phyloP scores from a whole-genome alignment of 345 rosid species.

The Camelina sativa region DNA sequence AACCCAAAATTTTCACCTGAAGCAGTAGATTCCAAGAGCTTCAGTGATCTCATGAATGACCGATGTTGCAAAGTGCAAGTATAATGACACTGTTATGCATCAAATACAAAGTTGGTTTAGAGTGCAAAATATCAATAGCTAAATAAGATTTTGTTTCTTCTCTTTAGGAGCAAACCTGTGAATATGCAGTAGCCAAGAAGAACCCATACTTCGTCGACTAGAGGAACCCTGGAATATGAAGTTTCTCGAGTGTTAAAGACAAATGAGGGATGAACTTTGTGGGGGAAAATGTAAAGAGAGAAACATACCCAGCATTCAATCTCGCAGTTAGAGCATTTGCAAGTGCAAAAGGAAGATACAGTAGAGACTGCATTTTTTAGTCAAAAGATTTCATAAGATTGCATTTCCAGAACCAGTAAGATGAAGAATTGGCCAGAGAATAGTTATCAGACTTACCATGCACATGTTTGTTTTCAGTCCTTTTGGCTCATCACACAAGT shows the following conservation, averaged over 20 bases:
- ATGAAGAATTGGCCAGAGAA: background rate
- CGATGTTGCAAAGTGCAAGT: slow-evolving; percentile 88
- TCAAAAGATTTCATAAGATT: background rate
- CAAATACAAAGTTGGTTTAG: slow-evolving; percentile 3
- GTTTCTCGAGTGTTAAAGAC: slow-evolving; percentile 10
- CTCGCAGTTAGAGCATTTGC: slow-evolving; percentile 93
- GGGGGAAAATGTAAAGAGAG: slow-evolving; percentile 5
- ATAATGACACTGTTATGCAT: slow-evolving; percentile 60
- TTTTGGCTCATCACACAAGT: slow-evolving; percentile 97
- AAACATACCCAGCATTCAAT: slow-evolving; percentile 89
- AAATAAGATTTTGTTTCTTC: background rate
- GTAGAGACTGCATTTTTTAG: slow-evolving; percentile 66
- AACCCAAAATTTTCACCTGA: slow-evolving; percentile 59
- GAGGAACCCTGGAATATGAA: slow-evolving; percentile 68
- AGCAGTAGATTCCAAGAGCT: slow-evolving; percentile 94
- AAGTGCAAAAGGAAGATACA: slow-evolving; percentile 92
- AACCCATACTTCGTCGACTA: slow-evolving; percentile 91
- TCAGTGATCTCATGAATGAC: slow-evolving; percentile 92
- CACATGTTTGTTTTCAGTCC: slow-evolving; percentile 99
- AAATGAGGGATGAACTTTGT: background rate
- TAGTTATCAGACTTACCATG: slow-evolving; percentile 61
- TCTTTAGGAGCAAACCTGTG: slow-evolving; percentile 57
- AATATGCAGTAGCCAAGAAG: slow-evolving; percentile 88
- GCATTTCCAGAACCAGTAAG: background rate
- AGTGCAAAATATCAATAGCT: background rate